Percentiles rank a stretch among this genome's conserved stretches.
phyloP scores from a whole-genome alignment of 768 basidiomycete genomes.

The Pseudohyphozyma bogoriensis region DNA sequence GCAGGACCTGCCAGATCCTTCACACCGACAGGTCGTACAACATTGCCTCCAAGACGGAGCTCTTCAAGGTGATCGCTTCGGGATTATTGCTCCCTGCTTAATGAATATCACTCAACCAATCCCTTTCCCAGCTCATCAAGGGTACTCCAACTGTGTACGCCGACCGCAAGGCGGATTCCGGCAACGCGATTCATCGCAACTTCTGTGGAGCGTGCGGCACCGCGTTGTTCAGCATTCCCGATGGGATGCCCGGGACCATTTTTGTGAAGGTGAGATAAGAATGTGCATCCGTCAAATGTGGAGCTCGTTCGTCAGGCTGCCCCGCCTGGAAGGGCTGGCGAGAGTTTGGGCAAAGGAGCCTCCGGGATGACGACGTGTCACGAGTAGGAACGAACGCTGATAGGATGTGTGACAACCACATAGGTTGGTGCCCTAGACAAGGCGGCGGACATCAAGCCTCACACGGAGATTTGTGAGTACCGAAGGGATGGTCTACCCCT shows the following conservation, averaged over 20 bases:
- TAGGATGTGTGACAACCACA: too few relatives aligned
- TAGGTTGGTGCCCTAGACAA: not conserved
- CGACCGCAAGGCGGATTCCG: not conserved
- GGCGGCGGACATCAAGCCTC: not conserved
- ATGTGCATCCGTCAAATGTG: too few relatives aligned
- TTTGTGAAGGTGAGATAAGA: conserved; percentile 9
- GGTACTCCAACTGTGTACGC: not conserved
- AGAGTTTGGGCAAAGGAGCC: too few relatives aligned
- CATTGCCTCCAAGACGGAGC: not conserved
- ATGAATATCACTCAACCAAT: not conserved
- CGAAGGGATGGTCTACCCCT: too few relatives aligned
- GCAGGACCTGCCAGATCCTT: conserved; percentile 1
- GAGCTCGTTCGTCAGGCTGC: too few relatives aligned
- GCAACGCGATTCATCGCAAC: conserved; percentile 9
- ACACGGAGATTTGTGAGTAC: not conserved
- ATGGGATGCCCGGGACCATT: not conserved
- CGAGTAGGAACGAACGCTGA: too few relatives aligned
- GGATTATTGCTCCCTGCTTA: too few relatives aligned
- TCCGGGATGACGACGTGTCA: too few relatives aligned
- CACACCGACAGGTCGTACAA: not conserved
- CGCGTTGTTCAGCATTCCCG: conserved; percentile 4
- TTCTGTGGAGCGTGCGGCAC: conserved; percentile 17
- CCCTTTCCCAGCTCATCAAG: not conserved
- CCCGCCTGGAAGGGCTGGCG: too few relatives aligned
- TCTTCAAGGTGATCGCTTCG: not conserved